Evolutionary conservation across 768 basidiomycete species (phyloP), one percentile per base, ranked within the genome.

Genomic region (Tricholoma matsutake): DNA sequence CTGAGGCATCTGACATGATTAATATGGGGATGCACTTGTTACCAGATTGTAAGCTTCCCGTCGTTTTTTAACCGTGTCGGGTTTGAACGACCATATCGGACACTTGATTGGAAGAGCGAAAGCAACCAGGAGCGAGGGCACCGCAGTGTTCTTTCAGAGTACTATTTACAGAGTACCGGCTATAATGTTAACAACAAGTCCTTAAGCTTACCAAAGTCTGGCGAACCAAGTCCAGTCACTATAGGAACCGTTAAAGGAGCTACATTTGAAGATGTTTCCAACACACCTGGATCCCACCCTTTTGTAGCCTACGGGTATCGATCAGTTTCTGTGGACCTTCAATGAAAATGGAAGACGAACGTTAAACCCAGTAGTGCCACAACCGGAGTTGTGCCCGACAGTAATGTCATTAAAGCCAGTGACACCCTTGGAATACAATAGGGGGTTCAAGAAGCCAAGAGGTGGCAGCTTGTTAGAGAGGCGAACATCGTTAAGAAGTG

Each of bases 391-490:
- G 54, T 80, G 80, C 0, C 88, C 88, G 8, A 67, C 57, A 0
- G 82, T 83, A 64, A 89, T 81, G 64, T 89, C 88, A 58, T 85
- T 87, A 58, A 88, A 74, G 0, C 74, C 80, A 7, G 54, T 43
- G 6, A 66, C 56, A 5, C 76, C 76, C 16, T 64, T 68, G n/a
- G 69, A 69, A 67, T 89, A 89, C 2, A 89, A 58, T 52, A 86
- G 74, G 2, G 86, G 87, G 69, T 89, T 89, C 61, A 90, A 73
- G 72, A 88, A 88, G 0, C 88, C 88, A n/a, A 89, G 72, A 25
- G 86, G 59, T 9, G 72, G 65, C 54, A 75, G 71, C 0, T 76
- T 73, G 0, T 73, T 74, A 2, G 72, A 71, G 25, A 87, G 69
- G 7, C 85, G 81, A 2, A 81, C 85, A 59, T 89, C 86, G 56